phyloP scores from a whole-genome alignment of 2,329 filamentous ascomycete species.

The Cytospora mali region DNA sequence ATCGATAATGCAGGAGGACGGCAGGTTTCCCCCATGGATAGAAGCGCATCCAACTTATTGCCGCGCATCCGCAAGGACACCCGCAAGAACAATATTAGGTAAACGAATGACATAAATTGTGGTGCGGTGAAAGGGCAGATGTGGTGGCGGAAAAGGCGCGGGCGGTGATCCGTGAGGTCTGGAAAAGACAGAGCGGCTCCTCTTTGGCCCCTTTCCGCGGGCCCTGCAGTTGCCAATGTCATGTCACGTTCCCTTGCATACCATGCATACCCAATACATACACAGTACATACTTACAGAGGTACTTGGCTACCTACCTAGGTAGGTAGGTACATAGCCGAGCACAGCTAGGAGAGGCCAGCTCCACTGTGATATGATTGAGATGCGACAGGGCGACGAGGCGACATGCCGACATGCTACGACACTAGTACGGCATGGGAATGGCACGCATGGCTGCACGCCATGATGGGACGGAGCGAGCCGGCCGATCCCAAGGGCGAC shows the following conservation, averaged over 20 bases:
- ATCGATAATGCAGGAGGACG: neutral
- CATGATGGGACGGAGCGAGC: constrained; percentile 2
- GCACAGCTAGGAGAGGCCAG: neutral
- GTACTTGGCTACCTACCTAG: no score
- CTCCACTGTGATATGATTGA: neutral
- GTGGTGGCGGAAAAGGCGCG: neutral
- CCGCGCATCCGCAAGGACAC: neutral
- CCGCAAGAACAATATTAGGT: neutral
- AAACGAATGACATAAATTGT: neutral
- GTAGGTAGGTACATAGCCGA: no score
- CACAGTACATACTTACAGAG: no score
- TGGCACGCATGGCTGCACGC: neutral
- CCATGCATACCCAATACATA: no score
- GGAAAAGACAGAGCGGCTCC: neutral
- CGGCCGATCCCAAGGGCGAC: neutral
- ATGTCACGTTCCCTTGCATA: neutral
- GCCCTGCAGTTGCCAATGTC: neutral
- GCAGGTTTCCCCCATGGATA: neutral
- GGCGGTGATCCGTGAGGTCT: neutral
- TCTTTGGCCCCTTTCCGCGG: neutral
- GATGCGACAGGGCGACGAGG: neutral
- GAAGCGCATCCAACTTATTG: neutral
- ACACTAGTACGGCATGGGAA: neutral
- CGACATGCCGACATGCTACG: neutral
- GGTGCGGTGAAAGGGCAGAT: neutral